Percentiles rank a stretch among this genome's conserved stretches.
Conservation (phyloP, 2,329 filamentous ascomycete genomes). For the Chaetomiaceae sp. region DNA sequence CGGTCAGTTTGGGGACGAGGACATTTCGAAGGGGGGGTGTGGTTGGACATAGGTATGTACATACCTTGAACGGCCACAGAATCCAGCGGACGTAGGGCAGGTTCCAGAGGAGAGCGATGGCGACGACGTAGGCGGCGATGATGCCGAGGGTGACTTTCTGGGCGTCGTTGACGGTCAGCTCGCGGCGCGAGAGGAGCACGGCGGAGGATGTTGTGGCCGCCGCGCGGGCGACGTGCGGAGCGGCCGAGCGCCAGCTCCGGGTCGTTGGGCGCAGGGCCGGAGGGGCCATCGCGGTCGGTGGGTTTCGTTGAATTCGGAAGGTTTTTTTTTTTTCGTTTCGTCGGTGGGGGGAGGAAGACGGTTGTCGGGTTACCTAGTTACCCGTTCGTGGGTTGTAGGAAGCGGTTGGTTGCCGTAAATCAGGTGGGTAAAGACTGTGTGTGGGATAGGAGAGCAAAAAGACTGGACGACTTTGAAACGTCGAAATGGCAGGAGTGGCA, state of each 20-base stretch:
- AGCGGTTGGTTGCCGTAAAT: background rate
- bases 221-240: conserved; percentile 20
- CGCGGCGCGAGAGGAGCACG: conserved; percentile 43
- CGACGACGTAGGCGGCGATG: conserved; percentile 61
- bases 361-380: background rate
- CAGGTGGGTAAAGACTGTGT: background rate
- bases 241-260: conserved; percentile 12
- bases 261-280: background rate
- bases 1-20: too few relatives aligned
- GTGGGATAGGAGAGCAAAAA: background rate
- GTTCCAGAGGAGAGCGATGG: conserved; percentile 75
- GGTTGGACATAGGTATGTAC: too few relatives aligned
- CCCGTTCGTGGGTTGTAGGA: background rate
- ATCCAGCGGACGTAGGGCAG: conserved; percentile 69
- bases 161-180: conserved; percentile 59
- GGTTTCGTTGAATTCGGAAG: too few relatives aligned
- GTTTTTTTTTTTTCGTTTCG: too few relatives aligned
- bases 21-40: too few relatives aligned
- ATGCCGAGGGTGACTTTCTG: conserved; percentile 67
- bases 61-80: conserved; percentile 76
- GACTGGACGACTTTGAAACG: background rate
- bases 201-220: conserved; percentile 7
- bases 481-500: background rate
- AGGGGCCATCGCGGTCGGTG: conserved; percentile 10
- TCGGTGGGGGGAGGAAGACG: too few relatives aligned